These are phyloP conservation scores for Colletotrichum sp. DNA, from an alignment of 2,329 filamentous ascomycete species.

Conservation along the genomic window DNA sequence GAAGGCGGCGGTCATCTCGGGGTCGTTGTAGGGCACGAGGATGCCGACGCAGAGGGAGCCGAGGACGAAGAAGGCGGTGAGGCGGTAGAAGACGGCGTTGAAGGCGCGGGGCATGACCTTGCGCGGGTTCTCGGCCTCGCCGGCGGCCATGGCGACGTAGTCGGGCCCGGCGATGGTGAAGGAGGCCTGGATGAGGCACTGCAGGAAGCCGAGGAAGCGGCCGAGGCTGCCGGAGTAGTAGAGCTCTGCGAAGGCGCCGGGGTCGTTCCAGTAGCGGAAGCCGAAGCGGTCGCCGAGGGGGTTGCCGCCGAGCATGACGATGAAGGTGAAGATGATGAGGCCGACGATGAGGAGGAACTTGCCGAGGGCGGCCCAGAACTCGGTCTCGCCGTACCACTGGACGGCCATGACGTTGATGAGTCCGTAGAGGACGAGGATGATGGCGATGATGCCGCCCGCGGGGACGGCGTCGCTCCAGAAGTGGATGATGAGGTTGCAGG, in stretches of 20 bases:
- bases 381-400: constrained; percentile 76
- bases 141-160: constrained; percentile 62
- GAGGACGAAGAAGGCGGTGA: constrained; percentile 78
- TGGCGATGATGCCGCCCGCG: constrained; percentile 65
- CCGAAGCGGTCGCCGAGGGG: constrained; percentile 75
- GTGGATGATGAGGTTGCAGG: constrained; percentile 66
- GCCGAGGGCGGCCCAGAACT: constrained; percentile 76
- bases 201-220: constrained; percentile 77
- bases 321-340: constrained; percentile 78
- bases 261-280: constrained; percentile 70
- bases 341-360: constrained; percentile 76
- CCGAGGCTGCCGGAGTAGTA: constrained; percentile 71
- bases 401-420: constrained; percentile 76
- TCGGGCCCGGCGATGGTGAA: constrained; percentile 64
- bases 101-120: constrained; percentile 74
- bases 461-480: constrained; percentile 69
- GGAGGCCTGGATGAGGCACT: constrained; percentile 74
- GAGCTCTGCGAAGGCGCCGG: constrained; percentile 73
- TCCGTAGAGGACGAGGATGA: constrained; percentile 50
- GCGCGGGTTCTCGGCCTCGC: constrained; percentile 75
- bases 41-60: constrained; percentile 77
- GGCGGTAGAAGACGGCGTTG: constrained; percentile 80
- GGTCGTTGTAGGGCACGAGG: constrained; percentile 72
- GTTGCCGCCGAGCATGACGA: constrained; percentile 84
- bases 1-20: constrained; percentile 66